Conservation (phyloP, 1,284 basidiomycete genomes). For the Earliella scabrosa region DNA sequence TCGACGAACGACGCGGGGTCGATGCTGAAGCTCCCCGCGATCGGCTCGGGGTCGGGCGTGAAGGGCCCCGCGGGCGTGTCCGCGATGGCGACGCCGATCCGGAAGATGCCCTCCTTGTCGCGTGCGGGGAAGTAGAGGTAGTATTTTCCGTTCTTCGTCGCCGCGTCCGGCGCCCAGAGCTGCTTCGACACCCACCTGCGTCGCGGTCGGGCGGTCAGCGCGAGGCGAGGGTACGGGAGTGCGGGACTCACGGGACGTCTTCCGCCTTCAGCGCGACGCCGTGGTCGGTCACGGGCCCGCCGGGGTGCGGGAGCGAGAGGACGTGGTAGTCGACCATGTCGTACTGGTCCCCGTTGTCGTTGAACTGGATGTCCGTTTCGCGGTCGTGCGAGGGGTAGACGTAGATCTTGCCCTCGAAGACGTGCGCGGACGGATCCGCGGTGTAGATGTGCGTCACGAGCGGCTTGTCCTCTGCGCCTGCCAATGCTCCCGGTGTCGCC, state of each 20-base stretch:
- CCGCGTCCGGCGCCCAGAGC: background rate
- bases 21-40: background rate
- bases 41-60: background rate
- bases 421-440: background rate
- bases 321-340: background rate
- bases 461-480: background rate
- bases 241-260: background rate
- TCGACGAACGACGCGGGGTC: background rate
- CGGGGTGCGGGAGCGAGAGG: background rate
- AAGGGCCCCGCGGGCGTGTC: background rate
- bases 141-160: background rate
- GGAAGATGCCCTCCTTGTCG: background rate
- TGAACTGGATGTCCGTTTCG: background rate
- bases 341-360: background rate
- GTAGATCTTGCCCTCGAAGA: background rate
- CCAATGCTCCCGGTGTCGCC: no score
- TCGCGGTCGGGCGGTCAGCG: no score
- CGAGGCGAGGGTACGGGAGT: background rate
- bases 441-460: background rate
- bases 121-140: background rate
- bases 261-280: background rate
- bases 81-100: background rate
- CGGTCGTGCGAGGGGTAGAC: background rate
- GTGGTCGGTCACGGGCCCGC: background rate
- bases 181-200: background rate